Percentiles rank a stretch among this genome's conserved stretches.
Conservation (phyloP, 2,329 filamentous ascomycete species). For the Aotearoamyces nothofagi region DNA sequence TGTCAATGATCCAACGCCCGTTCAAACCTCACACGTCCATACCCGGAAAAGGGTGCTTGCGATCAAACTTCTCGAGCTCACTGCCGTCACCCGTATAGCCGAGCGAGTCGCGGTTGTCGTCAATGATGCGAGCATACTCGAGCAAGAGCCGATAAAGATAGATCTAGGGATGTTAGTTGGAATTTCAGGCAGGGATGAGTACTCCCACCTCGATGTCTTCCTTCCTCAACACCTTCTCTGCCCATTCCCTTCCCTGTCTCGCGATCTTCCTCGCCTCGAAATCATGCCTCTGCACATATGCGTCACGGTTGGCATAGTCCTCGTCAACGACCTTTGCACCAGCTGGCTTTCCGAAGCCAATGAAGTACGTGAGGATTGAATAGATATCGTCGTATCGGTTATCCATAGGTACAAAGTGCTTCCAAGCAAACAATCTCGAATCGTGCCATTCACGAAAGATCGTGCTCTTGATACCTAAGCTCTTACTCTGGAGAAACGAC, state of each 20-base stretch:
- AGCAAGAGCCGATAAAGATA: conserved; percentile 51
- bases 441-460: conserved; percentile 75
- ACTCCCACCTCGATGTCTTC: conserved; percentile 61
- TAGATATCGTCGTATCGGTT: conserved; percentile 58
- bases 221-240: conserved; percentile 50
- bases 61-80: conserved; percentile 17
- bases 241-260: conserved; percentile 52
- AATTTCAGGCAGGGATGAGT: too few relatives aligned
- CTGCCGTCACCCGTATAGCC: conserved; percentile 19
- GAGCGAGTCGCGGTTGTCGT: conserved; percentile 21
- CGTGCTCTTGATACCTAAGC: conserved; percentile 62
- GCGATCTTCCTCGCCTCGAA: conserved; percentile 51
- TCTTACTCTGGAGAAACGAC: conserved; percentile 53
- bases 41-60: conserved; percentile 8
- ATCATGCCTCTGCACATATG: conserved; percentile 25
- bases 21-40: too few relatives aligned
- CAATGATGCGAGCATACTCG: conserved; percentile 37
- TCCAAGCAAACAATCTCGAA: conserved; percentile 57
- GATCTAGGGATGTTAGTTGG: conserved; percentile 17
- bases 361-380: conserved; percentile 59
- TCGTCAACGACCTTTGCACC: conserved; percentile 32
- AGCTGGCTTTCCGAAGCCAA: conserved; percentile 38
- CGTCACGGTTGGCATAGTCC: conserved; percentile 23
- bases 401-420: conserved; percentile 71
- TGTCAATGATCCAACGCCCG: too few relatives aligned